A percentile compares a stretch with the other conserved stretches of the same genome.
Conservation (phyloP, 805 yeast species). For the Metschnikowia reukaufii region DNA sequence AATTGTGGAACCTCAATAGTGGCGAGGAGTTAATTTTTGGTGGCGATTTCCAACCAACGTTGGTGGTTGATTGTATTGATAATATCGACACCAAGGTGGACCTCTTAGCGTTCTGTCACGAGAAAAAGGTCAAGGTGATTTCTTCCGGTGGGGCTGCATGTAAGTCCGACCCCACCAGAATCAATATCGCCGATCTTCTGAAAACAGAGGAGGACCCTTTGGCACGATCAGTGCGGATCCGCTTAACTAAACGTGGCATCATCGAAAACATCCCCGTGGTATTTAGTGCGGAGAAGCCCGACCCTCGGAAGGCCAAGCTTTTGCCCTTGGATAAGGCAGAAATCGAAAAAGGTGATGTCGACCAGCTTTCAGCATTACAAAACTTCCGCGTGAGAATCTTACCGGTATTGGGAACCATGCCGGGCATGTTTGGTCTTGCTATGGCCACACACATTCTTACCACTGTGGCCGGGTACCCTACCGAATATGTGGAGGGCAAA, state of each 20-base stretch:
- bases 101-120: constrained; percentile 69
- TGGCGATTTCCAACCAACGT: constrained; percentile 58
- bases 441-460: constrained; percentile 84
- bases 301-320: constrained; percentile 85
- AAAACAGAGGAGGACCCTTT: constrained; percentile 92
- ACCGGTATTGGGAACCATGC: constrained; percentile 96
- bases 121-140: constrained; percentile 61
- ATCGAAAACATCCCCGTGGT: constrained; percentile 77
- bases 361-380: constrained; percentile 79
- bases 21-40: constrained; percentile 61
- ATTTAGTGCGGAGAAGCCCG: constrained; percentile 95
- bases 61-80: constrained; percentile 92
- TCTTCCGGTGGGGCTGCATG: constrained; percentile 98
- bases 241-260: constrained; percentile 79
- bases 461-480: constrained; percentile 80
- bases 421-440: constrained; percentile 92
- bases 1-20: constrained; percentile 68
- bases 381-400: constrained; percentile 92
- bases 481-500: constrained; percentile 89
- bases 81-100: constrained; percentile 97
- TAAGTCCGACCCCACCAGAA: constrained; percentile 91
- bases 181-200: constrained; percentile 85
- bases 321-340: constrained; percentile 85
- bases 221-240: constrained; percentile 81
- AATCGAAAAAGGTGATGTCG: constrained; percentile 76